Percentiles rank a stretch among this genome's conserved stretches.
Evolutionary conservation across 495 filamentous ascomycete genomes (phyloP).

Genomic region (Saxispiralis lemnorum): DNA sequence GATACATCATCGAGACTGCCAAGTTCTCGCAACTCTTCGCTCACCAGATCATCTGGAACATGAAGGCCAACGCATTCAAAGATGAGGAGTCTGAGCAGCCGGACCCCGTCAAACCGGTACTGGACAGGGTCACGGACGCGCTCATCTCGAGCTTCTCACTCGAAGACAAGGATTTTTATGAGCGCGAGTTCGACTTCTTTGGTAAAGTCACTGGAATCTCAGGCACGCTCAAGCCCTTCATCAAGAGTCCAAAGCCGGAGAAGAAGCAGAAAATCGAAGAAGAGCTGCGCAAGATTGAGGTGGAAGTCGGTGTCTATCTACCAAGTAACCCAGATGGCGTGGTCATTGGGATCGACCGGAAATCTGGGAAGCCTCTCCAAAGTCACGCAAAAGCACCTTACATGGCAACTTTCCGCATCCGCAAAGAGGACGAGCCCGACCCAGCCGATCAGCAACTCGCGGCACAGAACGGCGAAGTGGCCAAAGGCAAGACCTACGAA

Average conservation of each 20-base stretch:
- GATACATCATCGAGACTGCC: constrained; percentile 90
- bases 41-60: constrained; percentile 99
- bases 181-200: constrained; percentile 93
- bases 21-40: constrained; percentile 93
- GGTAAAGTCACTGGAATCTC: constrained; percentile 91
- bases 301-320: constrained; percentile 91
- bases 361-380: constrained; percentile 91
- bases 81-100: constrained; percentile 70
- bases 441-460: constrained; percentile 22
- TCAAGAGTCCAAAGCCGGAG: constrained; percentile 81
- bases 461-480: constrained; percentile 4
- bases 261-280: constrained; percentile 99
- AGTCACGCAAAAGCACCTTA: constrained; percentile 95
- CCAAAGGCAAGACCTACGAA: constrained; percentile 42
- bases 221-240: constrained; percentile 83
- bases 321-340: constrained; percentile 93
- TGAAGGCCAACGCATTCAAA: constrained; percentile 96
- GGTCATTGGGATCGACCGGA: constrained; percentile 92
- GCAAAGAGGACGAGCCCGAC: constrained; percentile 46
- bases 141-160: constrained; percentile 66
- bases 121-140: constrained; percentile 75
- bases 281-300: constrained; percentile 86
- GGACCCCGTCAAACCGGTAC: constrained; percentile 76
- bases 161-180: constrained; percentile 70
- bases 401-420: constrained; percentile 96